Conservation (phyloP, 768 basidiomycete species). For the Amanita fuliginea region DNA sequence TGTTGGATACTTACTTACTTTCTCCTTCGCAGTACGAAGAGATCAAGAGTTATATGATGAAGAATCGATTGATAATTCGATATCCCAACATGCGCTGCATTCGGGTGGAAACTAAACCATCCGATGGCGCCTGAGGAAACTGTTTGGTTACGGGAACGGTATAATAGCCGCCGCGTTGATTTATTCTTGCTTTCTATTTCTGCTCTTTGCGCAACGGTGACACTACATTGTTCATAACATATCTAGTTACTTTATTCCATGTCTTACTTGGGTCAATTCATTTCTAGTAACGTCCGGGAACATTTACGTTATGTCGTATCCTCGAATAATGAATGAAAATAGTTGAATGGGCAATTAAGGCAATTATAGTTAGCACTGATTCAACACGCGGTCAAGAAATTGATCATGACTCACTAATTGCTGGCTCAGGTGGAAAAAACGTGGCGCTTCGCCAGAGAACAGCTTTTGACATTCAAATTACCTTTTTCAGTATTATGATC, state of each 20-base stretch:
- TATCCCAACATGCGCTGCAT: constrained; percentile 52
- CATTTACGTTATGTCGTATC: background rate
- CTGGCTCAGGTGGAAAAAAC: background rate
- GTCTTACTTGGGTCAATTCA: background rate
- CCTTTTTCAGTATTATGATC: background rate
- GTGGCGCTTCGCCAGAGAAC: background rate
- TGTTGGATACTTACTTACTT: background rate
- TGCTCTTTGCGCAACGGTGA: background rate
- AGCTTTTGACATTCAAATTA: background rate
- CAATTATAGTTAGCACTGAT: background rate
- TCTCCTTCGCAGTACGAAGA: constrained; percentile 60
- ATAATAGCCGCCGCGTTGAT: background rate
- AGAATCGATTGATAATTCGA: constrained; percentile 46
- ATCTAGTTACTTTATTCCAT: constrained; percentile 1
- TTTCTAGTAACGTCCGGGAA: background rate
- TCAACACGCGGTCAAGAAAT: background rate
- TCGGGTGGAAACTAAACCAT: constrained; percentile 23
- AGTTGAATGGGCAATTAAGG: background rate
- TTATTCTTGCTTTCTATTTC: background rate
- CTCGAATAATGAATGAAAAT: background rate
- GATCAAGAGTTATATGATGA: constrained; percentile 56
- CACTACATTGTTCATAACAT: background rate
- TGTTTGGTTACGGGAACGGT: background rate
- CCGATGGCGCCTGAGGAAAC: constrained; percentile 2
- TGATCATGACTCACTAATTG: background rate